Evolutionary conservation across 495 filamentous ascomycete species (phyloP).

Genomic region (Penicillium tannophilum): DNA sequence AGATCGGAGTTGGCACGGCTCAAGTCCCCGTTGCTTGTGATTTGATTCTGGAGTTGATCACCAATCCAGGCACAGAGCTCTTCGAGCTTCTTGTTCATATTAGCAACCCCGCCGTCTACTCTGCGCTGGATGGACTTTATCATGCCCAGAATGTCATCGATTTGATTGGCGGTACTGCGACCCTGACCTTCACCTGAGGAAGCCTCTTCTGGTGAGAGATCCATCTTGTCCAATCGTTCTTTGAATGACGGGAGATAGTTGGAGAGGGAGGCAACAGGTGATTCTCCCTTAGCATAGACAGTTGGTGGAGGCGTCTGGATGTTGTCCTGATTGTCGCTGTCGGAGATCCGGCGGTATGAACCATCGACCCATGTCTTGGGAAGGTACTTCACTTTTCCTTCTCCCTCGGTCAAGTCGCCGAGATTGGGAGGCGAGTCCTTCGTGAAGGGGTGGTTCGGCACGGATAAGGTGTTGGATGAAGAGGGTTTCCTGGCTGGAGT

Average conservation of each 20-base stretch:
- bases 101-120: constrained; percentile 8
- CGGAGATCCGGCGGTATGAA: neutral
- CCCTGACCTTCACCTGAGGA: neutral
- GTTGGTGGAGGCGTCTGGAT: neutral
- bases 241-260: constrained; percentile 12
- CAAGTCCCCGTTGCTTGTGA: constrained; percentile 10
- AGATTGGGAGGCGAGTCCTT: constrained; percentile 7
- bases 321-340: neutral
- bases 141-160: constrained; percentile 17
- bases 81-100: constrained; percentile 11
- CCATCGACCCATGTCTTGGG: constrained; percentile 9
- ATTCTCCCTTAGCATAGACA: neutral
- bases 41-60: constrained; percentile 18
- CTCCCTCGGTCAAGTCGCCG: constrained; percentile 10
- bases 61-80: constrained; percentile 20
- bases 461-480: neutral
- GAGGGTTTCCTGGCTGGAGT: neutral
- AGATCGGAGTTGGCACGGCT: constrained; percentile 17
- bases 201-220: neutral
- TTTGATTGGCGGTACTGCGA: constrained; percentile 1
- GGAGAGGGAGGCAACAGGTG: neutral
- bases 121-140: constrained; percentile 16
- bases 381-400: constrained; percentile 16
- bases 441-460: neutral
- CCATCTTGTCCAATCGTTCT: constrained; percentile 16